A percentile compares a stretch with the other conserved stretches of the same genome.
These are phyloP conservation scores for Geotrichum restrictum DNA, from an alignment of 1,139 yeast species.

Conservation along the genomic window DNA sequence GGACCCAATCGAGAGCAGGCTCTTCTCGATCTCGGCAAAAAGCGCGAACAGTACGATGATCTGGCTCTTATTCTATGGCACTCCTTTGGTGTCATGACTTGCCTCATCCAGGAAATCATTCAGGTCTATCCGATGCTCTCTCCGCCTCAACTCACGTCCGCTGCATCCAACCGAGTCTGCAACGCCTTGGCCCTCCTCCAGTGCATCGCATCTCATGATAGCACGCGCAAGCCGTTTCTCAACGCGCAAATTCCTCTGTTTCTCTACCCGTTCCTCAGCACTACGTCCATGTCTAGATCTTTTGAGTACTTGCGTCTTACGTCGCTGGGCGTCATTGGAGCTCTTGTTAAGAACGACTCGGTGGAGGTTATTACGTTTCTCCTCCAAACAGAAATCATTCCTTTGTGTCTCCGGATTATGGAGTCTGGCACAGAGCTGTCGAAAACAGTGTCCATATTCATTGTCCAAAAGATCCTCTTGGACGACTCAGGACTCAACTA, in stretches of 20 bases:
- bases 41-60: conserved; percentile 91
- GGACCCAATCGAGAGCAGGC: conserved; percentile 94
- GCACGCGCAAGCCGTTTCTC: conserved; percentile 77
- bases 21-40: conserved; percentile 82
- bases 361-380: conserved; percentile 90
- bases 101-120: conserved; percentile 81
- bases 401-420: conserved; percentile 89
- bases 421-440: conserved; percentile 91
- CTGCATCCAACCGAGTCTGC: conserved; percentile 90
- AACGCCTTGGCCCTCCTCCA: conserved; percentile 91
- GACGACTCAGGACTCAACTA: conserved; percentile 90
- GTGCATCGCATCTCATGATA: conserved; percentile 93
- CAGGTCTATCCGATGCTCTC: conserved; percentile 83
- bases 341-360: conserved; percentile 90
- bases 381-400: conserved; percentile 90
- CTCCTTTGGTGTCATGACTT: conserved; percentile 94
- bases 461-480: conserved; percentile 82
- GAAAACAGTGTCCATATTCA: conserved; percentile 93
- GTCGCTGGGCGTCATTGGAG: conserved; percentile 94
- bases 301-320: conserved; percentile 91
- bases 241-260: conserved; percentile 90
- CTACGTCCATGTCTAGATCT: conserved; percentile 85
- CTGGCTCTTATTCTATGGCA: conserved; percentile 92
- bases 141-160: conserved; percentile 81
- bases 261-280: conserved; percentile 86